These are phyloP conservation scores for Groenewaldozyma sp. DNA, from an alignment of 1,139 yeast genomes.

Conservation along the genomic window DNA sequence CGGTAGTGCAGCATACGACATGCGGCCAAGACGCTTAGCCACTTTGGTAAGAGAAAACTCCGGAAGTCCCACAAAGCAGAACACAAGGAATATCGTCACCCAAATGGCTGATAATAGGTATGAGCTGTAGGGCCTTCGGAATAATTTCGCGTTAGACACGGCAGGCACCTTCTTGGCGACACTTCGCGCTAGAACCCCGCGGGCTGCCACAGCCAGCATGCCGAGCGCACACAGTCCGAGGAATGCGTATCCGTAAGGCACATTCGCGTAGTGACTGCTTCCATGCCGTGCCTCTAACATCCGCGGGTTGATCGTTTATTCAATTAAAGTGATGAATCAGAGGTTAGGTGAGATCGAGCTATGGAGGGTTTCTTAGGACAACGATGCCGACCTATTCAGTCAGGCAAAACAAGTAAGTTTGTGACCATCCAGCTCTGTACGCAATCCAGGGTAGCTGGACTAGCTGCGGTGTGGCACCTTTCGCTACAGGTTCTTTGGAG, in stretches of 20 bases:
- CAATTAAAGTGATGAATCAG: too few relatives aligned
- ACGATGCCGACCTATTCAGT: too few relatives aligned
- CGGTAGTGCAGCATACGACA: slow-evolving; percentile 60
- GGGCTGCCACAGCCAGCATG: slow-evolving; percentile 12
- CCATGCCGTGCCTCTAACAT: slow-evolving; percentile 21
- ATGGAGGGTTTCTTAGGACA: too few relatives aligned
- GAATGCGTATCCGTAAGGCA: slow-evolving; percentile 42
- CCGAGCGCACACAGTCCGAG: slow-evolving; percentile 32
- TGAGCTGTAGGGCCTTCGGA: not conserved
- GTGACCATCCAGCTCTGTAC: too few relatives aligned
- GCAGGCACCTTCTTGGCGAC: slow-evolving; percentile 19
- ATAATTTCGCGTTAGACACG: slow-evolving; percentile 24
- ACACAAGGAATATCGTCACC: slow-evolving; percentile 26
- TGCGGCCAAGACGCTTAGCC: slow-evolving; percentile 39
- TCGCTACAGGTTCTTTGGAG: too few relatives aligned
- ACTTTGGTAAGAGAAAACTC: slow-evolving; percentile 15
- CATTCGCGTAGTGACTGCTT: slow-evolving; percentile 30
- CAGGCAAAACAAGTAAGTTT: too few relatives aligned
- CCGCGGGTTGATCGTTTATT: too few relatives aligned
- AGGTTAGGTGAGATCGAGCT: too few relatives aligned
- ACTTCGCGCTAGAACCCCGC: slow-evolving; percentile 23
- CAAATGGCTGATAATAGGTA: slow-evolving; percentile 28
- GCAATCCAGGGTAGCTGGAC: too few relatives aligned
- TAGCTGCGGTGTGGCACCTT: too few relatives aligned
- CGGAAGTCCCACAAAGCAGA: slow-evolving; percentile 11